Base-by-base conservation (phyloP, 176 grass and related monocot genomes). In the Oryza brachyantha region DNA sequence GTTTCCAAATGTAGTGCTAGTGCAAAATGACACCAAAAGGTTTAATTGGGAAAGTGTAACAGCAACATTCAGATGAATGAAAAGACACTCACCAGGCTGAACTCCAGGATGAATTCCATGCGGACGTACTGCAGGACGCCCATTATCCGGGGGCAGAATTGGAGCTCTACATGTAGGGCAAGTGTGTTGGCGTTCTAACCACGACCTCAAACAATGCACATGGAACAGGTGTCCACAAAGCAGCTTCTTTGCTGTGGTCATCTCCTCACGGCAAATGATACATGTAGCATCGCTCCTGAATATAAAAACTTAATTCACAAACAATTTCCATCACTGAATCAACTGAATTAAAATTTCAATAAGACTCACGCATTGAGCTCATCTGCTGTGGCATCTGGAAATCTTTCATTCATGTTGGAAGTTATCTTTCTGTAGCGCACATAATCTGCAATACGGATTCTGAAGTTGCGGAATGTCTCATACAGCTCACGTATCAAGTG, bases 231-330 rank as follows among this genome's bases (percentile, higher is more conserved):
- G 96, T 66, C 96, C 96, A 75, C 96, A 98, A 29, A 91, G 77
- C 67, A 98, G 81, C 68, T 93, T 98, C 67, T 98, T 98, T 52
- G 90, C 96, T 66, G 85, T 84, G 13, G 91, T 87, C 96, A 98
- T 98, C 75, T 98, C 96, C 64, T 98, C 96, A 58, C 96, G 92
- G 74, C 96, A 98, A 86, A 98, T 98, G 70, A 98, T 98, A 77
- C 96, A 98, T 86, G 90, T 98, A 24, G 90, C 96, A 60, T 98
- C 96, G 1, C 90, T 90, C 80, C 96, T 98, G 90, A 64, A 83
- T 62, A 76, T 11, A 64, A 52, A 28, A 61, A 40, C 14, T 5
- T 26, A 61, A 50, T 68, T 76, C 17, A 75, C 16, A 29, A 60
- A 55, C 2, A 84, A 34, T 22, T 80, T 63, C 41, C 17, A 17